Evolutionary conservation across 1,284 basidiomycete species (phyloP).

Genomic region (Flammula alnicola): DNA sequence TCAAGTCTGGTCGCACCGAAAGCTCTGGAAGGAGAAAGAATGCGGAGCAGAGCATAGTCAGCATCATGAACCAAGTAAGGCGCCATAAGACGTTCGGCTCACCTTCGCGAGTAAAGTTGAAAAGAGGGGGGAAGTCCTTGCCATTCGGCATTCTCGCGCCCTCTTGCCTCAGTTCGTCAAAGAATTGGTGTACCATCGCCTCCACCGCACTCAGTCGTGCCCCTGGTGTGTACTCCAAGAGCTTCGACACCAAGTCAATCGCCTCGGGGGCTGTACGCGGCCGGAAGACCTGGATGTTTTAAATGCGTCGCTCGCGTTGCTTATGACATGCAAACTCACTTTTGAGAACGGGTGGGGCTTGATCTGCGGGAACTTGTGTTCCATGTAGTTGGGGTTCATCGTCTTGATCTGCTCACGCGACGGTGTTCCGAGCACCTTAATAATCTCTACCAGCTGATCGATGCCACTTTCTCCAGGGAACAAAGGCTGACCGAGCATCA

Average conservation of each 20-base stretch:
- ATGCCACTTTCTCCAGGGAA: constrained; percentile 99
- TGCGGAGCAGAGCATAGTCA: no score
- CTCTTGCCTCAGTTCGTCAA: constrained; percentile 92
- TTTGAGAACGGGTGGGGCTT: constrained; percentile 96
- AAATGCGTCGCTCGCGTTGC: neutral
- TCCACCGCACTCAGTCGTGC: constrained; percentile 91
- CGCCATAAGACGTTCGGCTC: constrained; percentile 21
- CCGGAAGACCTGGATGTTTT: constrained; percentile 83
- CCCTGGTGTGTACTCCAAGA: constrained; percentile 97
- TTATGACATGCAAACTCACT: constrained; percentile 45
- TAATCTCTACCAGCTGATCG: constrained; percentile 99
- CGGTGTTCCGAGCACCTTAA: constrained; percentile 99
- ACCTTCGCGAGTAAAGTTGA: constrained; percentile 98
- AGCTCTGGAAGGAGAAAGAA: no score
- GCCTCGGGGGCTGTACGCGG: constrained; percentile 96
- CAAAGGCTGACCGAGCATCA: constrained; percentile 98
- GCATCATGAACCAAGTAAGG: constrained; percentile 13
- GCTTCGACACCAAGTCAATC: constrained; percentile 93
- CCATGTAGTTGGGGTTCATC: constrained; percentile 99
- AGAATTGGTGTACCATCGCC: constrained; percentile 96
- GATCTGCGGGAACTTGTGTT: constrained; percentile 99
- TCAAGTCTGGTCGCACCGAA: constrained; percentile 94
- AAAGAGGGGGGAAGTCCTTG: constrained; percentile 92
- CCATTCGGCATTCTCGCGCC: constrained; percentile 96
- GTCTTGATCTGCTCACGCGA: constrained; percentile 99